These are phyloP conservation scores for Stachybotrys chartarum DNA, from an alignment of 2,329 filamentous ascomycete genomes.

Conservation along the genomic window DNA sequence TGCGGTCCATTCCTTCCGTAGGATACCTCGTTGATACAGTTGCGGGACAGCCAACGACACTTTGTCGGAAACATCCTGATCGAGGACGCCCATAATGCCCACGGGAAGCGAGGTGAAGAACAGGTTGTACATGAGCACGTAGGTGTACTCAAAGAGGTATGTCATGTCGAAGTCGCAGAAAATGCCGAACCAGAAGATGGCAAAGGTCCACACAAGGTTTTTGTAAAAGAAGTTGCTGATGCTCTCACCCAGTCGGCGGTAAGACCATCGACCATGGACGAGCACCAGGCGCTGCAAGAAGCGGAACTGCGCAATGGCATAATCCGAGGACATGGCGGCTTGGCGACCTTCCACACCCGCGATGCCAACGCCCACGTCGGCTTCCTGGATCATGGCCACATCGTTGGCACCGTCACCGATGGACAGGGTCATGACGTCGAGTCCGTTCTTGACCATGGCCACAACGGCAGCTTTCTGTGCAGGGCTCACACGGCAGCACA, in stretches of 20 bases:
- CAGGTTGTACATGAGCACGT: conserved; percentile 93
- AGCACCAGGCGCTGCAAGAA: conserved; percentile 79
- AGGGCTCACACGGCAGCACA: conserved; percentile 95
- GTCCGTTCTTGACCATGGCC: conserved; percentile 84
- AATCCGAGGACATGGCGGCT: conserved; percentile 93
- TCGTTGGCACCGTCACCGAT: conserved; percentile 94
- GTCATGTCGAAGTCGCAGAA: conserved; percentile 95
- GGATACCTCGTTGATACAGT: conserved; percentile 90
- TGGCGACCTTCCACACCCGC: conserved; percentile 88
- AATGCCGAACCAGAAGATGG: conserved; percentile 95
- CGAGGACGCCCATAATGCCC: conserved; percentile 90
- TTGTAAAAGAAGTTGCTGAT: conserved; percentile 99
- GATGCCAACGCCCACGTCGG: conserved; percentile 93
- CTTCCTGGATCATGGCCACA: conserved; percentile 96
- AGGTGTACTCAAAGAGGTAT: conserved; percentile 96
- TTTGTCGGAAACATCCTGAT: conserved; percentile 92
- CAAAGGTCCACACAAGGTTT: conserved; percentile 97
- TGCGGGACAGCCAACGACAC: conserved; percentile 93
- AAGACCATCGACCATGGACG: conserved; percentile 94
- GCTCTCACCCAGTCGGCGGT: conserved; percentile 82
- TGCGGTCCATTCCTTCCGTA: conserved; percentile 94
- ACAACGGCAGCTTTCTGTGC: conserved; percentile 98
- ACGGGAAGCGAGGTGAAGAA: conserved; percentile 94
- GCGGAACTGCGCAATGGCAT: conserved; percentile 89
- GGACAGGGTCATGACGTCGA: conserved; percentile 93